Conservation (phyloP, 768 basidiomycete genomes). For the Tulasnella sp. region DNA sequence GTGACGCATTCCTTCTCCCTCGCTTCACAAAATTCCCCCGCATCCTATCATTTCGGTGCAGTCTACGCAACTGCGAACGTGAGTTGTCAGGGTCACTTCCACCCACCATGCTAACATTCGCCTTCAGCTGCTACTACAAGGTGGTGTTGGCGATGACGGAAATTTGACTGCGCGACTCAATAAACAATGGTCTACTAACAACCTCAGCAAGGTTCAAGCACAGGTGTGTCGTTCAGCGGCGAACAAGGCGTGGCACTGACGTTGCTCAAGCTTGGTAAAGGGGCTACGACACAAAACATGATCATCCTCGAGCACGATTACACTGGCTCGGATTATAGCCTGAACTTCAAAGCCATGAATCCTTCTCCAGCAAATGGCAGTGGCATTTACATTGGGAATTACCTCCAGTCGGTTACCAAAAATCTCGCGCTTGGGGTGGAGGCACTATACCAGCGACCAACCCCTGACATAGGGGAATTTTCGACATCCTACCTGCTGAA, state of each 20-base stretch:
- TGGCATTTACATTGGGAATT: constrained; percentile 84
- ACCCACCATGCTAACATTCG: neutral
- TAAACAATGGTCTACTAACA: constrained; percentile 67
- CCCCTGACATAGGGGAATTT: constrained; percentile 47
- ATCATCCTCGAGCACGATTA: constrained; percentile 91
- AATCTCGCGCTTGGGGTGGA: constrained; percentile 82
- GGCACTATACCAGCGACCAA: constrained; percentile 64
- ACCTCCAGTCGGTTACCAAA: constrained; percentile 87
- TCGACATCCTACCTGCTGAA: constrained; percentile 71
- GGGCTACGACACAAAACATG: constrained; percentile 66
- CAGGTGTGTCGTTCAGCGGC: constrained; percentile 50
- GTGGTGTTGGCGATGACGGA: constrained; percentile 87
- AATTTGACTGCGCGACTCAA: constrained; percentile 80
- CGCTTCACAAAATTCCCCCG: constrained; percentile 69
- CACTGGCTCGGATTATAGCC: constrained; percentile 70
- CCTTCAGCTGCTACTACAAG: constrained; percentile 79
- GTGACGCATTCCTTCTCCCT: constrained; percentile 92
- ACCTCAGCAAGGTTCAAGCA: constrained; percentile 75
- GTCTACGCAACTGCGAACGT: constrained; percentile 81
- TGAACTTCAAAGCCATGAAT: constrained; percentile 83
- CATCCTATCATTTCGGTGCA: constrained; percentile 91
- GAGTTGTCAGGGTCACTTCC: constrained; percentile 15
- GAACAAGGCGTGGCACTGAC: neutral
- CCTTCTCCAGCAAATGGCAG: constrained; percentile 77
- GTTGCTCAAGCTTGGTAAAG: constrained; percentile 53